Evolutionary conservation across 805 yeast species (phyloP).

Genomic region (Lipomyces mesembrius): DNA sequence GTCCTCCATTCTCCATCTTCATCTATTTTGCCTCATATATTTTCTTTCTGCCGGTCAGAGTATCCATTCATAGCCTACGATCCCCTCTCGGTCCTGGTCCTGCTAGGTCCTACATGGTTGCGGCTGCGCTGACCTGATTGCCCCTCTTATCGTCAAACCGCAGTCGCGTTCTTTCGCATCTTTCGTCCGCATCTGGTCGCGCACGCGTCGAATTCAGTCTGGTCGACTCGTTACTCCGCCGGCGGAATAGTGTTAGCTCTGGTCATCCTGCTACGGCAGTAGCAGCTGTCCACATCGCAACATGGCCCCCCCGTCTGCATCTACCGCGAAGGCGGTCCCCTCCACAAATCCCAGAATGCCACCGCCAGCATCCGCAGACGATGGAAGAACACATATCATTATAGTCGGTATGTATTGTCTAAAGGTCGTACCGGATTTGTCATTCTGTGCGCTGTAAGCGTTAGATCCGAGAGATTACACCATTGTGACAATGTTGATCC

Average conservation of each 20-base stretch:
- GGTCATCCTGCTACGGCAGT: constrained; percentile 3
- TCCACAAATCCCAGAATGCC: constrained; percentile 8
- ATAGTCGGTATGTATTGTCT: constrained; percentile 62
- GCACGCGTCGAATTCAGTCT: background rate
- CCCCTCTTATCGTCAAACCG: background rate
- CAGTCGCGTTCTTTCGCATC: background rate
- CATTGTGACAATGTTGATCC: background rate
- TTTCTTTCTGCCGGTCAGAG: background rate
- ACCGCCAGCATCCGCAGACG: constrained; percentile 15
- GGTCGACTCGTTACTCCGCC: background rate
- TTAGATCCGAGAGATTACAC: background rate
- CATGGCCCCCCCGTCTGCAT: constrained; percentile 17
- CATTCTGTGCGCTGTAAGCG: background rate
- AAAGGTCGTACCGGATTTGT: background rate
- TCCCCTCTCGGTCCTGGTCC: background rate
- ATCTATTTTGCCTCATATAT: background rate
- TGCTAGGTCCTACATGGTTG: background rate
- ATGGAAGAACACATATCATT: constrained; percentile 60
- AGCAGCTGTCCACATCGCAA: background rate
- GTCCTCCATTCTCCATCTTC: background rate
- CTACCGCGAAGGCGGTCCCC: constrained; percentile 17
- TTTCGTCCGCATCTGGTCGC: background rate
- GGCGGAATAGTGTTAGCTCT: background rate
- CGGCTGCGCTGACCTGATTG: background rate
- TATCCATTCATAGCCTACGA: background rate